Conservation (phyloP, 352 stramenopile species). For the Globisporangium irregulare region DNA sequence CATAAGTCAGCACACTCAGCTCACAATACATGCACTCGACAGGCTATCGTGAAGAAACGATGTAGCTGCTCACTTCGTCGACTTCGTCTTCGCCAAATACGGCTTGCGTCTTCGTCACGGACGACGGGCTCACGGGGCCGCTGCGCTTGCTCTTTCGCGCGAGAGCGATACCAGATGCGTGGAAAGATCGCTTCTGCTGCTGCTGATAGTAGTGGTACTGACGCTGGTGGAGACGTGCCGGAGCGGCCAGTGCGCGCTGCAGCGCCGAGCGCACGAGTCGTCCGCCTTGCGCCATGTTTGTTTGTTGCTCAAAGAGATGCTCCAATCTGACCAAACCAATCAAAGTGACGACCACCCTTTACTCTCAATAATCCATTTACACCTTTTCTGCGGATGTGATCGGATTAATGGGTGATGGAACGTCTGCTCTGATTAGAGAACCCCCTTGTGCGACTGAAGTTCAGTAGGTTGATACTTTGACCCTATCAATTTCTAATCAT, state of each 20-base stretch:
- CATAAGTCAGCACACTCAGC: not conserved
- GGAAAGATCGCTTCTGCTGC: constrained; percentile 30
- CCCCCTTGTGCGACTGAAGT: too few species aligned
- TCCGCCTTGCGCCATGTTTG: constrained; percentile 5
- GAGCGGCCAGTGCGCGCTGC: not conserved
- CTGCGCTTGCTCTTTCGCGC: constrained; percentile 49
- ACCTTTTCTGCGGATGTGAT: not conserved
- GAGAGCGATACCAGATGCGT: constrained; percentile 31
- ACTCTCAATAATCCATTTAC: not conserved
- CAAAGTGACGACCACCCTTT: constrained; percentile 2
- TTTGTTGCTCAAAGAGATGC: not conserved
- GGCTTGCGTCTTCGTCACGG: constrained; percentile 15
- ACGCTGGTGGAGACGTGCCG: not conserved
- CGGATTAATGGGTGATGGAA: not conserved
- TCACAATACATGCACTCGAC: too few species aligned
- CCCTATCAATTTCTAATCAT: too few species aligned
- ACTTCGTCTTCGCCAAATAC: constrained; percentile 28
- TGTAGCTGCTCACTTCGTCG: constrained; percentile 22
- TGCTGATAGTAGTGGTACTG: not conserved
- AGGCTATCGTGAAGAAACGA: not conserved
- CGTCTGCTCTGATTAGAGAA: not conserved
- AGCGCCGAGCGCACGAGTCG: constrained; percentile 9
- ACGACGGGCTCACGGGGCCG: constrained; percentile 12
- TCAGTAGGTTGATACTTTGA: too few species aligned
- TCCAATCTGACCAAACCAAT: constrained; percentile 12